These are phyloP conservation scores for Stropharia rugosoannulata DNA, from an alignment of 768 basidiomycete species.

Conservation along the genomic window DNA sequence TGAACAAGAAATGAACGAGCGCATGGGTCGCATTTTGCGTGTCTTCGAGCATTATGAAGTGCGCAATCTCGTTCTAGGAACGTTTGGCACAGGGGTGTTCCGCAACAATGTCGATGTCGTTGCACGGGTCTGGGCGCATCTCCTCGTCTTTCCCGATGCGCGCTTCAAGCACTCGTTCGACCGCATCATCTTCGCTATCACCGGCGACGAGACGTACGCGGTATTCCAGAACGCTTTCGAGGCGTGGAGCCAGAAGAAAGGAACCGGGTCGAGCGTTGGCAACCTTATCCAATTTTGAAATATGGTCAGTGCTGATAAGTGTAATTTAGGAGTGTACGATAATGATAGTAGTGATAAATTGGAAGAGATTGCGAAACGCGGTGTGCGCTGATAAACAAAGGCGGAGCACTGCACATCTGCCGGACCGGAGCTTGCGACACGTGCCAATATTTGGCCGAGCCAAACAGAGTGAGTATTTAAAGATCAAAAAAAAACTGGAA, in stretches of 20 bases:
- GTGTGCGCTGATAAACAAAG: too few relatives aligned
- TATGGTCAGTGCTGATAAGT: too few relatives aligned
- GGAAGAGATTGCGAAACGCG: too few relatives aligned
- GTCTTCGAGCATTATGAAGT: slow-evolving; percentile 59
- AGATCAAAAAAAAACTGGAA: slow-evolving; percentile 20
- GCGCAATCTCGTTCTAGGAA: slow-evolving; percentile 60
- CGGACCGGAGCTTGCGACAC: slow-evolving; percentile 5
- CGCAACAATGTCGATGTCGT: slow-evolving; percentile 54
- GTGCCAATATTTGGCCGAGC: slow-evolving; percentile 12
- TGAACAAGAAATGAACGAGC: slow-evolving; percentile 56
- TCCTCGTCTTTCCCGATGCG: slow-evolving; percentile 46
- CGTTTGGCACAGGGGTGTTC: slow-evolving; percentile 75
- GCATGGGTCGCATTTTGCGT: slow-evolving; percentile 64
- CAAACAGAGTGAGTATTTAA: slow-evolving; percentile 24
- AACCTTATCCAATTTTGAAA: neutral
- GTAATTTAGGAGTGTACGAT: too few relatives aligned
- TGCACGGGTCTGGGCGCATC: slow-evolving; percentile 62
- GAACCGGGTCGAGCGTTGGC: neutral
- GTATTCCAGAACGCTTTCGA: slow-evolving; percentile 27
- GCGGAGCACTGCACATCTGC: neutral
- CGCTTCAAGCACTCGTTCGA: slow-evolving; percentile 58
- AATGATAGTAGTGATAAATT: too few relatives aligned
- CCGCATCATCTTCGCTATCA: slow-evolving; percentile 62
- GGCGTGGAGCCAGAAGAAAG: slow-evolving; percentile 20
- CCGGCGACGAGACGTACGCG: slow-evolving; percentile 22